phyloP scores from a whole-genome alignment of 1,284 basidiomycete species.

The Papiliotrema fonsecae region DNA sequence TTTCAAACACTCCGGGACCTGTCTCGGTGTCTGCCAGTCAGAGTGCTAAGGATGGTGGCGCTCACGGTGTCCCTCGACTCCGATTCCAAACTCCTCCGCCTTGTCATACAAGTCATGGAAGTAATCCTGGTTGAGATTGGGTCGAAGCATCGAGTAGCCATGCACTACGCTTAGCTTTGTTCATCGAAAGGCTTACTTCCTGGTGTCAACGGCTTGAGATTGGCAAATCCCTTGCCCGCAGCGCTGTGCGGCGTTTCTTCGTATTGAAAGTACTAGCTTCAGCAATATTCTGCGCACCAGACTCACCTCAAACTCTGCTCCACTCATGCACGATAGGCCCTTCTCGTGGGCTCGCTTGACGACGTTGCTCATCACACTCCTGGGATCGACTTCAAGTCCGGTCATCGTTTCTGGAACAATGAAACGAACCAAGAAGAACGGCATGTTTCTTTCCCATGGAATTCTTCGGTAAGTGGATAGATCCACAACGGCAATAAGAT shows the following conservation, averaged over 20 bases:
- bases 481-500: slow-evolving; percentile 79
- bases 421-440: slow-evolving; percentile 90
- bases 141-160: slow-evolving; percentile 83
- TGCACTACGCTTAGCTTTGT: slow-evolving; percentile 60
- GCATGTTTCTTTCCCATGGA: slow-evolving; percentile 86
- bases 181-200: slow-evolving; percentile 66
- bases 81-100: slow-evolving; percentile 66
- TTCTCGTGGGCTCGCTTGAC: slow-evolving; percentile 49
- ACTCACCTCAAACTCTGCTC: slow-evolving; percentile 83
- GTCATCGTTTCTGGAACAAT: slow-evolving; percentile 73
- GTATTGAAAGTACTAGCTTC: slow-evolving; percentile 83
- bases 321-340: slow-evolving; percentile 65
- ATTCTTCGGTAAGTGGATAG: slow-evolving; percentile 78
- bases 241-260: slow-evolving; percentile 75
- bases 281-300: not conserved
- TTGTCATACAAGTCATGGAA: slow-evolving; percentile 84
- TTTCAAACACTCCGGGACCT: slow-evolving; percentile 85
- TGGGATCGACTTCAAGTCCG: slow-evolving; percentile 75
- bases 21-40: slow-evolving; percentile 78
- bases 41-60: slow-evolving; percentile 13
- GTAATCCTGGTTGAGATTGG: slow-evolving; percentile 81
- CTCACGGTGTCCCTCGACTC: slow-evolving; percentile 88
- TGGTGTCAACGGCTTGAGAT: slow-evolving; percentile 74
- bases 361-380: slow-evolving; percentile 67
- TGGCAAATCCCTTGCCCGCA: slow-evolving; percentile 70